A percentile compares a stretch with the other conserved stretches of the same genome.
These are phyloP conservation scores for Phytophthora ohioensis DNA, from an alignment of 352 stramenopile genomes.

Conservation along the genomic window DNA sequence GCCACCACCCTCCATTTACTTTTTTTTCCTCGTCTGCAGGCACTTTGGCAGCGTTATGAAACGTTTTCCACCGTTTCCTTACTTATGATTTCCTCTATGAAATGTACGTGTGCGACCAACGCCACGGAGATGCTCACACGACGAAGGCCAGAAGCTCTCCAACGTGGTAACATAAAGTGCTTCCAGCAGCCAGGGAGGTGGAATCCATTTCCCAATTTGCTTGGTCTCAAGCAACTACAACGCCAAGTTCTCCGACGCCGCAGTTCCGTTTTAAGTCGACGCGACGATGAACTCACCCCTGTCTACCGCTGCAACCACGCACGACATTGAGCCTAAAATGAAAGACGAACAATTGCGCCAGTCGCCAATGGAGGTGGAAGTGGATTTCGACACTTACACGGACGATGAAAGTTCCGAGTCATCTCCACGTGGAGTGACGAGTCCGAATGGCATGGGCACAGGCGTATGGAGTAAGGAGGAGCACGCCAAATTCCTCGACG, in stretches of 20 bases:
- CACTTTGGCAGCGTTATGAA: conserved; percentile 23
- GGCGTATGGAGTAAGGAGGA: conserved; percentile 74
- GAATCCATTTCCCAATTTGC: conserved; percentile 35
- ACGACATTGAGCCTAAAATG: conserved; percentile 7
- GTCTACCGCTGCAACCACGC: conserved; percentile 10
- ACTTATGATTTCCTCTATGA: conserved; percentile 28
- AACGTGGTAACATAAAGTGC: background rate
- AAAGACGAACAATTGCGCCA: conserved; percentile 20
- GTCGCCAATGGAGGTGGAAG: conserved; percentile 11
- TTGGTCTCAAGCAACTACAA: conserved; percentile 23
- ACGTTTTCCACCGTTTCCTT: conserved; percentile 19
- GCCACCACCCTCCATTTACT: too few relatives aligned
- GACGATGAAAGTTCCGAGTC: conserved; percentile 33
- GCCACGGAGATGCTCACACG: conserved; percentile 25
- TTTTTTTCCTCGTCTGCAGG: conserved; percentile 13
- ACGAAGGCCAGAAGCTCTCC: background rate
- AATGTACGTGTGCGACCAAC: conserved; percentile 29
- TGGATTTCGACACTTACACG: conserved; percentile 33
- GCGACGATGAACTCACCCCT: conserved; percentile 24
- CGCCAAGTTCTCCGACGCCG: background rate
- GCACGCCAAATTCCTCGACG: conserved; percentile 75
- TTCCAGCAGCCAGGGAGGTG: background rate
- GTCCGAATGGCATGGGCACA: conserved; percentile 33
- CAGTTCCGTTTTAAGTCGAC: background rate
- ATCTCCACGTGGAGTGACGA: conserved; percentile 20